Percentiles rank a stretch among this genome's conserved stretches.
phyloP scores from a whole-genome alignment of 768 basidiomycete genomes.

The Collybia mongolica region DNA sequence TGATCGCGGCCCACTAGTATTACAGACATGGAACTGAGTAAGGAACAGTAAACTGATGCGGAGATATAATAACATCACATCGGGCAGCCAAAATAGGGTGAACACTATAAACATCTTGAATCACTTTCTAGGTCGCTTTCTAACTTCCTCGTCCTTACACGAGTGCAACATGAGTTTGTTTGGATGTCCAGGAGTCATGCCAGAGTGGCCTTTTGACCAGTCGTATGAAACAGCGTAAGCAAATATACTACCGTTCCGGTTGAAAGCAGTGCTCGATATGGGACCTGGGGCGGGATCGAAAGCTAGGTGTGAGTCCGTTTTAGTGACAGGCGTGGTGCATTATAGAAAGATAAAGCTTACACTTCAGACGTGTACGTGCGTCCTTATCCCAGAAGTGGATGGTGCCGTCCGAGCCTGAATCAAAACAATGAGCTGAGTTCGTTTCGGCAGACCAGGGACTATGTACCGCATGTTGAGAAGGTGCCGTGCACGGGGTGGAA shows the following conservation, averaged over 20 bases:
- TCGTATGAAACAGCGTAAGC: constrained; percentile 93
- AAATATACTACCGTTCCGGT: constrained; percentile 84
- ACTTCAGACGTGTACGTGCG: constrained; percentile 87
- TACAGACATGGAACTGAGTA: too few species aligned
- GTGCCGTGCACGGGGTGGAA: constrained; percentile 87
- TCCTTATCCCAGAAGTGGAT: constrained; percentile 97
- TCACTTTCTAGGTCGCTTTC: constrained; percentile 55
- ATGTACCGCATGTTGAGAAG: constrained; percentile 74
- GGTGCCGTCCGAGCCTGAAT: constrained; percentile 74
- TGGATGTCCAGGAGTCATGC: constrained; percentile 67
- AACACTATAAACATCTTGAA: background rate
- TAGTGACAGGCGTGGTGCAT: background rate
- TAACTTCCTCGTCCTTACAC: constrained; percentile 87
- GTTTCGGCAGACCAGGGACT: constrained; percentile 16
- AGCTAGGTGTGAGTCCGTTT: constrained; percentile 33
- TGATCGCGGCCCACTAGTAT: too few species aligned
- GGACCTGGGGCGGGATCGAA: constrained; percentile 73
- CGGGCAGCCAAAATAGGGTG: too few species aligned
- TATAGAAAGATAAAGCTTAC: constrained; percentile 40
- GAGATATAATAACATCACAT: too few species aligned
- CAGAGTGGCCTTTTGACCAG: constrained; percentile 90
- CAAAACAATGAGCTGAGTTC: constrained; percentile 11
- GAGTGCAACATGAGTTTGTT: constrained; percentile 86
- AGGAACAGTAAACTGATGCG: too few species aligned
- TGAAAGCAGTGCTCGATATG: constrained; percentile 80